These are phyloP conservation scores for Boletus bicolor DNA, from an alignment of 768 basidiomycete genomes.

Conservation along the genomic window DNA sequence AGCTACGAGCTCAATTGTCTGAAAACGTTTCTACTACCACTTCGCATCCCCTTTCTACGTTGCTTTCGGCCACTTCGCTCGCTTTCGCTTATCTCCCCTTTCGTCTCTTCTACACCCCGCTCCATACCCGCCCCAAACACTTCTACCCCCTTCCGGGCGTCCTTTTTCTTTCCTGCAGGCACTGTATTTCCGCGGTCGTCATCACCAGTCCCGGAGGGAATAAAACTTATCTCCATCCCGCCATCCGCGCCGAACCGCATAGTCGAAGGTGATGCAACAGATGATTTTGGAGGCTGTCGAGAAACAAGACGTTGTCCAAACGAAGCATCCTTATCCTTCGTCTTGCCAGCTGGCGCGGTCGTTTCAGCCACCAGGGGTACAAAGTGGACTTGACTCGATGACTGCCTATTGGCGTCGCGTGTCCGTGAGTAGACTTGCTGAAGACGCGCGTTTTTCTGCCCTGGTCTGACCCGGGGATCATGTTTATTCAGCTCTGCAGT, in stretches of 20 bases:
- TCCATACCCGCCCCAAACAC: conserved; percentile 88
- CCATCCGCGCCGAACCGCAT: conserved; percentile 45
- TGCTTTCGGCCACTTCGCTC: conserved; percentile 78
- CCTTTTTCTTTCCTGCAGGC: conserved; percentile 33
- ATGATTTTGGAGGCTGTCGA: conserved; percentile 10
- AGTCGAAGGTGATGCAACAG: conserved; percentile 14
- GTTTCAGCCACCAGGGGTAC: conserved; percentile 59
- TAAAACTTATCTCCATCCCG: conserved; percentile 82
- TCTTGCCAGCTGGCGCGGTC: conserved; percentile 25
- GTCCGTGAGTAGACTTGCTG: conserved; percentile 45
- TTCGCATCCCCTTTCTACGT: conserved; percentile 74
- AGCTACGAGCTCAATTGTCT: conserved; percentile 30
- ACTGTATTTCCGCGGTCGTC: conserved; percentile 1
- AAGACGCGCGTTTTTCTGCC: conserved; percentile 45
- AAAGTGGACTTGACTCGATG: conserved; percentile 53
- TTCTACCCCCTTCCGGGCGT: conserved; percentile 61
- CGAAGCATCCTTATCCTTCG: conserved; percentile 50
- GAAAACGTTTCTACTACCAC: conserved; percentile 88
- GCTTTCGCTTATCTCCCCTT: conserved; percentile 51
- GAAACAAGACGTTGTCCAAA: conserved; percentile 66
- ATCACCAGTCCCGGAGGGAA: conserved; percentile 46
- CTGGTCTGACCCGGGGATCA: conserved; percentile 54
- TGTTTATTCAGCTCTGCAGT: conserved; percentile 48
- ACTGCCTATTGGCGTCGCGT: conserved; percentile 40
- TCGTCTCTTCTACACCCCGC: conserved; percentile 58